Base-by-base conservation (phyloP, 495 filamentous ascomycete genomes). In the Glarea lozoyensis region DNA sequence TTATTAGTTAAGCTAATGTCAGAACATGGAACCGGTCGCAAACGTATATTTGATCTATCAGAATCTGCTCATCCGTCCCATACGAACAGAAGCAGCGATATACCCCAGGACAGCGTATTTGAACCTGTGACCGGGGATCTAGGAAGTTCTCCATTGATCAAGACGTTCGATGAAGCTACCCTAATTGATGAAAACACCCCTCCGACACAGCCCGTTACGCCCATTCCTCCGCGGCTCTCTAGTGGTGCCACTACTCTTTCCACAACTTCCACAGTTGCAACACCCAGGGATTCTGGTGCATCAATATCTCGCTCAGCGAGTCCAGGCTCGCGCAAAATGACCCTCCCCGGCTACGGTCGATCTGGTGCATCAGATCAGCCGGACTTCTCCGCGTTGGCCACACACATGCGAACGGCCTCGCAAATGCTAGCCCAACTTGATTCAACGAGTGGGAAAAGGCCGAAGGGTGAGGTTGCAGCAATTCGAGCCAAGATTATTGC, bases 361-460 rank as follows among this genome's bases (percentile, higher is more conserved):
- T 52, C 48, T 60, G 62, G 15, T 12, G 46, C 40, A 31, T 19
- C 57, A 32, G 81, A 84, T 37, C 74, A 76, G 40, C 75, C 80
- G 1, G 83, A 87, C 50, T 73, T 86, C 42, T 84, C 82, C 1
- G 83, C 82, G 17, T 60, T 87, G 42, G 82, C 82, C 7, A 82
- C 81, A 10, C 82, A 87, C 60, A 87, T 87, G 82, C 71, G 82
- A 20, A 84, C 81, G 9, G 82, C 82, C 3, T 81, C 82, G 15
- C 80, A 85, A 59, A 87, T 87, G 82, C 58, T 87, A 17, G 80
- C 82, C 11, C 82, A 87, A 54, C 70, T 87, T 29, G 82, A 86
- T 40, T 71, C 79, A 1, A 85, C 79, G 18, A 74, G 77, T 49
- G 75, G 78, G 2, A 87, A 86, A 52, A 62, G 83, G 22, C 82